Evolutionary conservation across 768 basidiomycete species (phyloP), one percentile per base, ranked within the genome.

Genomic region (Lepiota venenata): DNA sequence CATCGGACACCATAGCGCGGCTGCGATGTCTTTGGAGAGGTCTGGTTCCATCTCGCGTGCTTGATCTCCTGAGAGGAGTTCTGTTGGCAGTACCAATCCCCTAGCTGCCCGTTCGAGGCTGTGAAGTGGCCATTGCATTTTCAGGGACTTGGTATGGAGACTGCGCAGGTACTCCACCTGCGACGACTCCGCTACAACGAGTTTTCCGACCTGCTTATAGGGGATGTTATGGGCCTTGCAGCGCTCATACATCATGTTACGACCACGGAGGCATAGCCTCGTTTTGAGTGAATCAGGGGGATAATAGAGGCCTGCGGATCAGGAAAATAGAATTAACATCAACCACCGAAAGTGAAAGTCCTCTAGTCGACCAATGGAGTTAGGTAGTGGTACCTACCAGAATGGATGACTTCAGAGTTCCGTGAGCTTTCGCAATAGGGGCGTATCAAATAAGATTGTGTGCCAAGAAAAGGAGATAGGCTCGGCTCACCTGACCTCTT

Each of bases 331-430:
- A 16, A 43, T 43, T 20, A 42, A 7, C 14, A 15, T 18, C 14
- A 44, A 22, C 42, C 45, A 49, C 2, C 11, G 29, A 38, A 2
- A 39, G 46, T 21, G 44, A 18, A 27, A 18, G 3, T n/a, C 15
- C 21, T 21, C 15, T 6, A 20, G 38, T 42, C 22, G 12, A 47
- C 25, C 38, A 53, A 47, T 47, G 46, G 46, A 47, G 53, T 15
- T 44, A 45, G 40, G 2, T 32, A 8, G n/a, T 20, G 32, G 18
- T 20, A 56, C 65, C 40, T 63, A 84, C 90, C 93, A 56, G 91
- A 87, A 71, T 98, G 95, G 22, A 98, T 88, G 20, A 98, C 95
- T 64, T 97, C 95, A 0, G 93, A 95, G 66, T 96, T 97, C 14
- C 95, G 83, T 38, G 91, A 93, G 66, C 93, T 94, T 41, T 18